Evolutionary conservation across 1,284 basidiomycete genomes (phyloP).

Genomic region (Phellinidium pouzarii): DNA sequence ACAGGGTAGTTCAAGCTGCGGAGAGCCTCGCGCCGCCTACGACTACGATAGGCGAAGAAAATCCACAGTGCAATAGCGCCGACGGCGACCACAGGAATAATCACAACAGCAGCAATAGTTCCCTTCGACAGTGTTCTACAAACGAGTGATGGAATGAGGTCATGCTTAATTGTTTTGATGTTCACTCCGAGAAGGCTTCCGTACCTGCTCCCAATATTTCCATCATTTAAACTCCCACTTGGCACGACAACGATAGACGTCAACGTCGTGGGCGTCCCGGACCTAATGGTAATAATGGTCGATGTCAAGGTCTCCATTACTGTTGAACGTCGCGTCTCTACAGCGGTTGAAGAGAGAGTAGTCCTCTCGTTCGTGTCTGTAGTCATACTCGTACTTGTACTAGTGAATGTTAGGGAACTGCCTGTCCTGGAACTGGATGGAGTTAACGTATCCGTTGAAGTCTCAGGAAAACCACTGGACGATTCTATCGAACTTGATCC

Average conservation of each 20-base stretch:
- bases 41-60: constrained; percentile 9
- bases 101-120: constrained; percentile 9
- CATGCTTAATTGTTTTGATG: no score
- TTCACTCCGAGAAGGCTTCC: no score
- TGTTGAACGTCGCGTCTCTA: not conserved
- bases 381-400: not conserved
- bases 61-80: constrained; percentile 7
- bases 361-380: not conserved
- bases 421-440: not conserved
- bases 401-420: not conserved
- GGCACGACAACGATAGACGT: constrained; percentile 12
- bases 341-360: not conserved
- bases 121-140: constrained; percentile 8
- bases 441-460: not conserved
- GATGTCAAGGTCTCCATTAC: constrained; percentile 8
- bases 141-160: not conserved
- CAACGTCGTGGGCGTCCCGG: constrained; percentile 7
- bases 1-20: not conserved
- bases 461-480: not conserved
- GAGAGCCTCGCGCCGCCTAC: constrained; percentile 3
- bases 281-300: constrained; percentile 1
- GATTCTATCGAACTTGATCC: not conserved
- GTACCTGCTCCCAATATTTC: not conserved
- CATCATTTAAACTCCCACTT: constrained; percentile 12
- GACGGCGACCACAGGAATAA: constrained; percentile 6